Evolutionary conservation across 805 yeast genomes (phyloP).

Genomic region (Scheffersomyces lignosus): DNA sequence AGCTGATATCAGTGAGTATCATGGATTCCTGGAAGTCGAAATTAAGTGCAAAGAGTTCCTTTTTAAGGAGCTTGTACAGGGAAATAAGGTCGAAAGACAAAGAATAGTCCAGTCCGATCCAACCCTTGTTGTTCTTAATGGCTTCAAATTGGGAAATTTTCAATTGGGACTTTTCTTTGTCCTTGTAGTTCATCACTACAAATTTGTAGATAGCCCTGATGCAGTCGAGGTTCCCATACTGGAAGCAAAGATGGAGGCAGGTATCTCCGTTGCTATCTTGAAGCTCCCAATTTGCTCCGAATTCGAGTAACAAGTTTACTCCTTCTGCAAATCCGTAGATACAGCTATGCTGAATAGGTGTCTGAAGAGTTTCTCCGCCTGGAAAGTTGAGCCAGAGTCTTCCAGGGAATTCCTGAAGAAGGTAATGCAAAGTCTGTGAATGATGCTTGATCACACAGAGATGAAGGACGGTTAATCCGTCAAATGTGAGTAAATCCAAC

Average conservation of each 20-base stretch:
- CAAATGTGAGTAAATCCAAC: conserved; percentile 48
- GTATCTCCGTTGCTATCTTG: conserved; percentile 36
- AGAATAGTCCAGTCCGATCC: conserved; percentile 42
- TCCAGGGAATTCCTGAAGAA: conserved; percentile 52
- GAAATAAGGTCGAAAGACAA: conserved; percentile 26
- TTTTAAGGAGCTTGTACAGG: conserved; percentile 24
- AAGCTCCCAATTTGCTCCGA: conserved; percentile 56
- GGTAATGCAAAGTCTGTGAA: conserved; percentile 69
- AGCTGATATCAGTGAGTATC: conserved; percentile 5
- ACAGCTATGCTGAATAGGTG: conserved; percentile 72
- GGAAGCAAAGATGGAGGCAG: conserved; percentile 47
- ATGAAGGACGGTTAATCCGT: conserved; percentile 67
- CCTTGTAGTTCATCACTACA: conserved; percentile 7
- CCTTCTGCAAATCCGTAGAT: conserved; percentile 61
- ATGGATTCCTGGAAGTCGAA: conserved; percentile 8
- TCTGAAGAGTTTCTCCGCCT: conserved; percentile 44
- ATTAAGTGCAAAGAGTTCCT: conserved; percentile 14
- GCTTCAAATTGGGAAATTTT: conserved; percentile 51
- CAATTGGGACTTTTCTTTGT: conserved; percentile 21
- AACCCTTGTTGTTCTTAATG: conserved; percentile 55
- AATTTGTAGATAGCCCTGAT: conserved; percentile 23
- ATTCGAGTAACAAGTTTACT: conserved; percentile 60
- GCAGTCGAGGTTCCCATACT: conserved; percentile 62
- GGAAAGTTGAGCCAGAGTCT: conserved; percentile 55
- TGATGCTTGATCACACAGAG: conserved; percentile 58